Conservation (phyloP, 495 filamentous ascomycete genomes). For the Penicillium coprophilum region DNA sequence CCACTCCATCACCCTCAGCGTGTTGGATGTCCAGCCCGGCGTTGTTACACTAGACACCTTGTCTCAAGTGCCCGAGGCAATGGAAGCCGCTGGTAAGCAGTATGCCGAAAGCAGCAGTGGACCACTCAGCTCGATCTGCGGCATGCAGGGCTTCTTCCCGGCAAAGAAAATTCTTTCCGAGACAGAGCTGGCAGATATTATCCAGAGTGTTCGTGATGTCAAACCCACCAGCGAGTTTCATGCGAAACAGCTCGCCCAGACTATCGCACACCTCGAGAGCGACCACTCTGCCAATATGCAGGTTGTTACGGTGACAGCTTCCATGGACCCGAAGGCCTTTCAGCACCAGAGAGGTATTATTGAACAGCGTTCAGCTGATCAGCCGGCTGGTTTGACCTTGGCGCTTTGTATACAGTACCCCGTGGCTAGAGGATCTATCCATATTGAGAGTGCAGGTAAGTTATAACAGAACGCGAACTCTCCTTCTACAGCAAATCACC, state of each 20-base stretch:
- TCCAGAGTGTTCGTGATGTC: conserved; percentile 23
- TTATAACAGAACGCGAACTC: neutral
- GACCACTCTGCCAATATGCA: conserved; percentile 30
- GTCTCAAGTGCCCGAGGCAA: conserved; percentile 26
- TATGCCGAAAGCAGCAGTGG: conserved; percentile 19
- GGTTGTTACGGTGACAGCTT: conserved; percentile 20
- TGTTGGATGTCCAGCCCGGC: conserved; percentile 34
- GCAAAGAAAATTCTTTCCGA: conserved; percentile 22
- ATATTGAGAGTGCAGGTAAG: conserved; percentile 42
- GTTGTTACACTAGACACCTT: conserved; percentile 37
- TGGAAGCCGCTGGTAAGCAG: conserved; percentile 20
- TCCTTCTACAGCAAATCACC: neutral
- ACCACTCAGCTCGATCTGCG: conserved; percentile 15
- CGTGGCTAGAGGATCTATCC: conserved; percentile 56
- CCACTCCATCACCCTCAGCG: conserved; percentile 27
- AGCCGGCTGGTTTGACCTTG: conserved; percentile 21
- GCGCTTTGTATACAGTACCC: conserved; percentile 31
- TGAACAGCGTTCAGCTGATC: conserved; percentile 7
- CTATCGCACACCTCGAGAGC: conserved; percentile 26
- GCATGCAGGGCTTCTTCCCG: conserved; percentile 31
- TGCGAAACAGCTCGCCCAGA: conserved; percentile 25
- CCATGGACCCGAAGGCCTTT: conserved; percentile 17
- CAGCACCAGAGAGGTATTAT: conserved; percentile 23
- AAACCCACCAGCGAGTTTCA: conserved; percentile 26
- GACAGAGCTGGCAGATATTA: conserved; percentile 20